Conservation (phyloP, 176 grass and related monocot genomes). For the Cenchrus americanus region DNA sequence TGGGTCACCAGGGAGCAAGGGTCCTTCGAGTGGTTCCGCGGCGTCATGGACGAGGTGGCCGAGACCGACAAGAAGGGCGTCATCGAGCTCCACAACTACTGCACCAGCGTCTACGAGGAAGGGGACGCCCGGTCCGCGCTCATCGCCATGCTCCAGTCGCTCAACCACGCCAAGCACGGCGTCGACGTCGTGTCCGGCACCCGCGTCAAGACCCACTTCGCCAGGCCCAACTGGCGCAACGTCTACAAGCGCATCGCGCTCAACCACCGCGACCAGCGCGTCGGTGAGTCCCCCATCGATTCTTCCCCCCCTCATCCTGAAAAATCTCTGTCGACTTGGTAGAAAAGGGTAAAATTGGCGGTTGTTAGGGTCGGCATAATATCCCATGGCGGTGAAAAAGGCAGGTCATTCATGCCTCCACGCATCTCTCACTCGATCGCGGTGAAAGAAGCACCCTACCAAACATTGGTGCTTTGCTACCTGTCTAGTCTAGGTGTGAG, state of each 20-base stretch:
- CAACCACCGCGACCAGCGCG: constrained; percentile 66
- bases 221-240: constrained; percentile 82
- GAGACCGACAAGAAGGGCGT: constrained; percentile 72
- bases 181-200: constrained; percentile 87
- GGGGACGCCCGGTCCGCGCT: constrained; percentile 86
- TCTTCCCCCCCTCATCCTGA: not conserved
- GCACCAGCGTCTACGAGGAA: constrained; percentile 96
- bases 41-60: constrained; percentile 84
- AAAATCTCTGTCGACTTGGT: not conserved
- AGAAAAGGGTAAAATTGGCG: not conserved
- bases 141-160: constrained; percentile 94
- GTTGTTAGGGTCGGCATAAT: not conserved
- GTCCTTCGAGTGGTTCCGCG: constrained; percentile 97
- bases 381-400: not conserved
- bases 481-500: not conserved
- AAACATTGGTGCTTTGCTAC: constrained; percentile 22
- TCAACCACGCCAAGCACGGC: constrained; percentile 88
- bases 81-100: constrained; percentile 95
- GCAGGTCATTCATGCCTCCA: not conserved
- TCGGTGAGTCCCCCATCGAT: constrained; percentile 43
- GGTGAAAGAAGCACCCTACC: constrained; percentile 41
- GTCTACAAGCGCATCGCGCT: constrained; percentile 87
- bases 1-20: constrained; percentile 93
- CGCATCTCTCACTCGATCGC: not conserved
- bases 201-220: constrained; percentile 91